Base-by-base conservation (phyloP, 1,284 basidiomycete species). In the Salmacisia buchloeana region DNA sequence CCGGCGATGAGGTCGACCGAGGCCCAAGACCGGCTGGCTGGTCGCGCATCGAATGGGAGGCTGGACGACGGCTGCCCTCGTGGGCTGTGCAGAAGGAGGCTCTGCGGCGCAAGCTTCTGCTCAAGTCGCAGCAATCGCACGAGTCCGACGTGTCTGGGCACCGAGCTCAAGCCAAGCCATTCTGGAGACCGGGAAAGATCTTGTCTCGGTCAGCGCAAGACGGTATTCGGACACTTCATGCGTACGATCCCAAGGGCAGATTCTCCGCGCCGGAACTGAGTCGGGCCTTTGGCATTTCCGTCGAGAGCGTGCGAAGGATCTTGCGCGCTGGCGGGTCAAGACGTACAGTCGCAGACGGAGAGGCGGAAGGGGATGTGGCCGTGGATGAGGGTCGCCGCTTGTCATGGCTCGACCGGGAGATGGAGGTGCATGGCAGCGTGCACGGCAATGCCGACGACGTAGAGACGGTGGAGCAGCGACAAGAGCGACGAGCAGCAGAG, bases 151-250 rank as follows among this genome's bases (percentile, higher is more conserved):
- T n/a, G n/a, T 15, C 46, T 13, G n/a, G n/a, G 10, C 54, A 36
- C 33, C 31, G 35, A 21, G 25, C 58, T 36, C 58, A 23, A 18
- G n/a, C 58, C 15, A 41, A 59, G 33, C 43, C 39, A 7, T 33
- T 35, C n/a, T 79, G 77, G 77, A 59, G 67, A n/a, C 77, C 76
- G 1, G 67, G 63, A 58, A 75, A 71, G 49, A 72, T 72, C 41
- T 69, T 79, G 29, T 78, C 77, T 1, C 60, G 74, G 38, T 75
- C 76, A 62, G 75, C 77, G 3, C 74, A 77, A 60, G 69, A 77
- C 27, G 77, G 77, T 23, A 61, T 79, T 13, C 67, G 75, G 12
- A 65, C 74, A 0, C 60, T 79, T 12, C 71, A 77, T 34, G 66
- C 64, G 2, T 65, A 67, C 18, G 75, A 79, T 46, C 49, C 49